Conservation (phyloP, 2,329 filamentous ascomycete genomes). For the Diaporthe vaccinii region DNA sequence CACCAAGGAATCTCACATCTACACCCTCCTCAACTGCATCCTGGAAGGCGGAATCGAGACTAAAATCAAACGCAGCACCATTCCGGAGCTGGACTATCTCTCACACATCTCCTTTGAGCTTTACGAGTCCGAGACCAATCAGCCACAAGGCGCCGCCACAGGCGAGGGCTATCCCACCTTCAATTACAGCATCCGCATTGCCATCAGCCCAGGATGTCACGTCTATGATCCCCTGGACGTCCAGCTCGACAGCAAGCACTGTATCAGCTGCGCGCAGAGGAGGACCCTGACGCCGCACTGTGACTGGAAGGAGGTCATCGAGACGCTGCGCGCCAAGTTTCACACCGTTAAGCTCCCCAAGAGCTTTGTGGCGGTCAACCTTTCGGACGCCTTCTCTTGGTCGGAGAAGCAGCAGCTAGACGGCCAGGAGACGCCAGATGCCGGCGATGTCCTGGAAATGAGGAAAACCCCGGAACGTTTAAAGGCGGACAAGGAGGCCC, state of each 20-base stretch:
- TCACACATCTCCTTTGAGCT: slow-evolving; percentile 98
- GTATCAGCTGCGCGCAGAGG: slow-evolving; percentile 93
- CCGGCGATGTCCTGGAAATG: slow-evolving; percentile 57
- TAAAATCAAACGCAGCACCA: slow-evolving; percentile 94
- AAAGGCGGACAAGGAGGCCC: slow-evolving; percentile 11
- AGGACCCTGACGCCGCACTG: slow-evolving; percentile 90
- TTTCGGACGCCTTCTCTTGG: slow-evolving; percentile 73
- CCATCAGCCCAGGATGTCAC: slow-evolving; percentile 94
- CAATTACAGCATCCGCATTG: slow-evolving; percentile 96
- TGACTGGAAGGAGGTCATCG: slow-evolving; percentile 97
- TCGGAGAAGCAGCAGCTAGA: slow-evolving; percentile 63
- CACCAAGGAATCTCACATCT: slow-evolving; percentile 99
- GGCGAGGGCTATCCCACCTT: slow-evolving; percentile 78
- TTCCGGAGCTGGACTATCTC: slow-evolving; percentile 96
- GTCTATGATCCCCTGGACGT: slow-evolving; percentile 97
- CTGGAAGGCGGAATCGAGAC: slow-evolving; percentile 96
- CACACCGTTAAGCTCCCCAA: slow-evolving; percentile 82
- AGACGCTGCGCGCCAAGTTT: slow-evolving; percentile 94
- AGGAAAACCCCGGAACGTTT: slow-evolving; percentile 47
- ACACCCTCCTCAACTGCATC: slow-evolving; percentile 97
- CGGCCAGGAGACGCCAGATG: slow-evolving; percentile 52
- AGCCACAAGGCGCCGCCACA: slow-evolving; percentile 54
- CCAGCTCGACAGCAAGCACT: slow-evolving; percentile 95
- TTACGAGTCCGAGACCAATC: slow-evolving; percentile 90
- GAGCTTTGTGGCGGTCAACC: slow-evolving; percentile 74